Conservation (phyloP, 805 yeast genomes). For the Aciculoconidium aculeatum region DNA sequence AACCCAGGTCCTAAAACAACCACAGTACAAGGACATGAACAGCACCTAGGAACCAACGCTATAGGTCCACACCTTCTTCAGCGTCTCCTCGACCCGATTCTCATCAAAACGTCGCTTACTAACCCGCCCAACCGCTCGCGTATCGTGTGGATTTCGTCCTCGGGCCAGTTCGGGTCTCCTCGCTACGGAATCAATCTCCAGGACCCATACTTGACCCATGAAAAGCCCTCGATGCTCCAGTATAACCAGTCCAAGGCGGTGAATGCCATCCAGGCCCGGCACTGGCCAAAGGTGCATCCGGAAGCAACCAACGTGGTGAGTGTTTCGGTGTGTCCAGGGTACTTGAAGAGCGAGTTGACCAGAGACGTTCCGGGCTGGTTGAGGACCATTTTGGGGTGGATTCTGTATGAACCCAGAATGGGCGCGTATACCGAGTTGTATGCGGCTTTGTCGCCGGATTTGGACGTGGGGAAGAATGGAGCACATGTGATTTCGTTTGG, state of each 20-base stretch:
- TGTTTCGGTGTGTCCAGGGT: conserved; percentile 39
- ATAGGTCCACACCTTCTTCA: conserved; percentile 42
- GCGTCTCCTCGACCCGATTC: conserved; percentile 30
- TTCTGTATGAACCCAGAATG: conserved; percentile 17
- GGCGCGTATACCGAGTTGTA: conserved; percentile 43
- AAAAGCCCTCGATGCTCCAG: conserved; percentile 10
- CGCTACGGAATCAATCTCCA: conserved; percentile 29
- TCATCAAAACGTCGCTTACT: conserved; percentile 24
- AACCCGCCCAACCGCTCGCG: conserved; percentile 24
- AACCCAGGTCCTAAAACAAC: conserved; percentile 28
- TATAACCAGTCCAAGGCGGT: conserved; percentile 44
- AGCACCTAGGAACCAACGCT: conserved; percentile 41
- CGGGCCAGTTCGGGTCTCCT: conserved; percentile 25
- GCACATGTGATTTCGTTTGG: conserved; percentile 35
- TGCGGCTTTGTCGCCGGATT: conserved; percentile 36
- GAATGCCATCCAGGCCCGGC: conserved; percentile 27
- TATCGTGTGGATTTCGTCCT: conserved; percentile 42
- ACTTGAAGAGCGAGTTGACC: conserved; percentile 27
- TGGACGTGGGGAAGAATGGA: conserved; percentile 26
- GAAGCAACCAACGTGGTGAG: conserved; percentile 22
- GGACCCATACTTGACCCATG: conserved; percentile 24
- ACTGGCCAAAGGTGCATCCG: conserved; percentile 28
- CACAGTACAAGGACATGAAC: conserved; percentile 42
- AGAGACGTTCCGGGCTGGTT: conserved; percentile 16
- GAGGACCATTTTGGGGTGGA: background rate